Evolutionary conservation across 441 rosid species (phyloP).

Genomic region (Populus hybrid): DNA sequence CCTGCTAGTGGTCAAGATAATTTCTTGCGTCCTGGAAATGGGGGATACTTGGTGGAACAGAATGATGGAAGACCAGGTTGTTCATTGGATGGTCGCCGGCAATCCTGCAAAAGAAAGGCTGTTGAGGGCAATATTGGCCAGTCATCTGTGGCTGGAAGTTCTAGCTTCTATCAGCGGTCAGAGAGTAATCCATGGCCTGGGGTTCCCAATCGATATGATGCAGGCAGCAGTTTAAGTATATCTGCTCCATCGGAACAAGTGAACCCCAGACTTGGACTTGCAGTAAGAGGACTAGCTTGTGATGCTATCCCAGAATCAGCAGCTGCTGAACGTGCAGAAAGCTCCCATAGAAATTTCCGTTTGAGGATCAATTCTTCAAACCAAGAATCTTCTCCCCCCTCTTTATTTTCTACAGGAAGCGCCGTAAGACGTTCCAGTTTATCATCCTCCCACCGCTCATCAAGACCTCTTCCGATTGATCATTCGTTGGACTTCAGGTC

Average conservation of each 20-base stretch:
- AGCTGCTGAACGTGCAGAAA: constrained; percentile 34
- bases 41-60: constrained; percentile 38
- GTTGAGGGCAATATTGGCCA: constrained; percentile 61
- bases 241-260: constrained; percentile 42
- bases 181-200: constrained; percentile 53
- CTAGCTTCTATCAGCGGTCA: constrained; percentile 47
- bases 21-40: constrained; percentile 36
- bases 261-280: constrained; percentile 44
- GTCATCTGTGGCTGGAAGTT: constrained; percentile 54
- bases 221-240: constrained; percentile 40
- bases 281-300: constrained; percentile 43
- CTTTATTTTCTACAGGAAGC: constrained; percentile 43
- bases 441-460: constrained; percentile 37
- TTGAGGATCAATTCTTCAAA: constrained; percentile 50
- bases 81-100: constrained; percentile 53
- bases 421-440: constrained; percentile 41
- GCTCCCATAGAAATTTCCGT: constrained; percentile 55
- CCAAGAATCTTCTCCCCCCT: constrained; percentile 46
- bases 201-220: constrained; percentile 30
- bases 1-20: constrained; percentile 30
- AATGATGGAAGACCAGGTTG: constrained; percentile 44
- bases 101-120: constrained; percentile 81
- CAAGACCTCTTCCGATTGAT: constrained; percentile 42
- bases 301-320: constrained; percentile 32
- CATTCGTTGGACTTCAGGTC: constrained; percentile 45